Evolutionary conservation across 2,329 filamentous ascomycete genomes (phyloP).

Genomic region (Madurella fahalii): DNA sequence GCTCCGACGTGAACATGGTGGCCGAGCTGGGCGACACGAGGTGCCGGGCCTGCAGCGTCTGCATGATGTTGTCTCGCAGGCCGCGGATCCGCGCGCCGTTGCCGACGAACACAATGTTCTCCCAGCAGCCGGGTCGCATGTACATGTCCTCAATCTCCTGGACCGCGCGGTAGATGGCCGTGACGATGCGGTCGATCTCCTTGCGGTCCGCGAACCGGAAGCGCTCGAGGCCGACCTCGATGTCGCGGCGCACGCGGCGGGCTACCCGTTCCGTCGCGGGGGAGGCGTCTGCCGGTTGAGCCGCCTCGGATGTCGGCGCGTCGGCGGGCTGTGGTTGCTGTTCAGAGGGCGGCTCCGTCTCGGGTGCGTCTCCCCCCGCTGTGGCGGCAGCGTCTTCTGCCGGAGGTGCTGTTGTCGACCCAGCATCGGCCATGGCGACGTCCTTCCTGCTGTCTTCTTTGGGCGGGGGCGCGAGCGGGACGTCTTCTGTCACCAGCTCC

Average conservation of each 20-base stretch:
- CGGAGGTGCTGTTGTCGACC: neutral
- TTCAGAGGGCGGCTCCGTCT: conserved; percentile 13
- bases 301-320: neutral
- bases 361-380: conserved; percentile 14
- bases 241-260: conserved; percentile 59
- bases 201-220: conserved; percentile 65
- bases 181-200: conserved; percentile 78
- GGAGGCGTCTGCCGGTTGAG: neutral
- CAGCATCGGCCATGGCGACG: conserved; percentile 23
- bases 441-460: conserved; percentile 26
- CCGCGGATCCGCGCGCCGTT: conserved; percentile 72
- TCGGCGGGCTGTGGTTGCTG: conserved; percentile 6
- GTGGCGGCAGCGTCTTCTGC: neutral
- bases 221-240: conserved; percentile 74
- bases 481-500: conserved; percentile 57
- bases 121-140: conserved; percentile 85
- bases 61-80: conserved; percentile 83
- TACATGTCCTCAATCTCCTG: conserved; percentile 78
- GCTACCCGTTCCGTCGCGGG: conserved; percentile 43
- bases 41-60: conserved; percentile 75
- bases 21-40: conserved; percentile 87
- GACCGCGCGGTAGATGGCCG: conserved; percentile 77
- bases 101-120: conserved; percentile 84
- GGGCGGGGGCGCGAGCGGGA: conserved; percentile 35
- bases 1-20: conserved; percentile 95